phyloP scores from a whole-genome alignment of 306 rosid genomes.

The Cyamopsis tetragonoloba region DNA sequence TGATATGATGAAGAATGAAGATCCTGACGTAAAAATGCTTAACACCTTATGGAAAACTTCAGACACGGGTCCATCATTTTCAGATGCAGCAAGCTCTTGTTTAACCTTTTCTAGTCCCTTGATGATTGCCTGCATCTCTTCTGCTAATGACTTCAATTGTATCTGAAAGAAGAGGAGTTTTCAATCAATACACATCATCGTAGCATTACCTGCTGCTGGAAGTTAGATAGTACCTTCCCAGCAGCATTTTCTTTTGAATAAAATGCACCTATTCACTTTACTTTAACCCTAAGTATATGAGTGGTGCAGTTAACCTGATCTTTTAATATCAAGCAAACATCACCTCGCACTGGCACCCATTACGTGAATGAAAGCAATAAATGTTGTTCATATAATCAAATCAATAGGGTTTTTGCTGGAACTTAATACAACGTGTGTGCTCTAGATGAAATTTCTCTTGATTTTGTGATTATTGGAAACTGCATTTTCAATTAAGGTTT shows the following conservation, averaged over 20 bases:
- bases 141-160: slow-evolving; percentile 97
- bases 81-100: slow-evolving; percentile 84
- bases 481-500: slow-evolving; percentile 9
- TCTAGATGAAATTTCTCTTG: slow-evolving; percentile 8
- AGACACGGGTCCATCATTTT: slow-evolving; percentile 86
- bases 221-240: slow-evolving; percentile 14
- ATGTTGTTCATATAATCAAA: slow-evolving; percentile 4
- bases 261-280: slow-evolving; percentile 19
- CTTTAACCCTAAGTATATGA: slow-evolving; percentile 3
- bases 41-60: slow-evolving; percentile 74
- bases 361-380: not conserved
- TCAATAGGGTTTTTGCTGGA: slow-evolving; percentile 2
- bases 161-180: slow-evolving; percentile 54
- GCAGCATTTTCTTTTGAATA: slow-evolving; percentile 11
- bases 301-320: not conserved
- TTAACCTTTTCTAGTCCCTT: slow-evolving; percentile 90
- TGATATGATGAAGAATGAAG: slow-evolving; percentile 8
- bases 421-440: slow-evolving; percentile 5
- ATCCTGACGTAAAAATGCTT: slow-evolving; percentile 13
- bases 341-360: slow-evolving; percentile 3
- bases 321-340: not conserved
- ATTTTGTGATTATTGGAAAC: slow-evolving; percentile 4
- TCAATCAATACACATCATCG: slow-evolving; percentile 20
- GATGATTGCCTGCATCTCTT: slow-evolving; percentile 95
- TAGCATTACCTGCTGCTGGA: slow-evolving; percentile 5